Conservation (phyloP, 306 rosid genomes). For the Cucurbita maxima region DNA sequence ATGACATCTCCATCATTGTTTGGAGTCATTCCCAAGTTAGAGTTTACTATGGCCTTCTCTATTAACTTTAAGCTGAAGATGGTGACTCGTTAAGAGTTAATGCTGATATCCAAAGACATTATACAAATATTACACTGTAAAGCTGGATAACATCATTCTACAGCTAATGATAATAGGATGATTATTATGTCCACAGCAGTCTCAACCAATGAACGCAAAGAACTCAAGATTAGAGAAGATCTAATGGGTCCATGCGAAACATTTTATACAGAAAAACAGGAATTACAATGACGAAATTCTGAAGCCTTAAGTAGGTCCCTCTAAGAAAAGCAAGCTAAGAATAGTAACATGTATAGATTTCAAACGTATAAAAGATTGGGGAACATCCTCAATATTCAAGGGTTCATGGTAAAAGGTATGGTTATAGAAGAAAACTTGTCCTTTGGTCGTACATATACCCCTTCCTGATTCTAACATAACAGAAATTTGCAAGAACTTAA, state of each 20-base stretch:
- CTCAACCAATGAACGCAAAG: background rate
- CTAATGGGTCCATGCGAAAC: background rate
- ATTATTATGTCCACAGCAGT: background rate
- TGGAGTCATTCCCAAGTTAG: constrained; percentile 87
- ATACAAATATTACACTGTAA: background rate
- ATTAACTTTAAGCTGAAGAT: constrained; percentile 71
- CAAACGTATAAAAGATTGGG: too few relatives aligned
- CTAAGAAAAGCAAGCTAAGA: background rate
- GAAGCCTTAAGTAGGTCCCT: background rate
- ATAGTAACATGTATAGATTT: too few relatives aligned
- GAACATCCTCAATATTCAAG: background rate
- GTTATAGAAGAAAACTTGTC: too few relatives aligned
- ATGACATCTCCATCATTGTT: constrained; percentile 87
- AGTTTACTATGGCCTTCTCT: constrained; percentile 87
- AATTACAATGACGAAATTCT: background rate
- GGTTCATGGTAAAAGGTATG: background rate
- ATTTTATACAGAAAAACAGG: background rate
- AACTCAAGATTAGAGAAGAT: background rate
- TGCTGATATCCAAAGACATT: constrained; percentile 9
- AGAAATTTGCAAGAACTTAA: background rate
- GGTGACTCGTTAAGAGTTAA: constrained; percentile 5
- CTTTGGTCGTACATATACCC: too few relatives aligned
- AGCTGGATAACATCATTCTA: background rate
- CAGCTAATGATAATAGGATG: background rate
- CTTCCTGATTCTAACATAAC: background rate